phyloP scores from a whole-genome alignment of 2,329 filamentous ascomycete species.

The Arthrobotrys sphaeroides region DNA sequence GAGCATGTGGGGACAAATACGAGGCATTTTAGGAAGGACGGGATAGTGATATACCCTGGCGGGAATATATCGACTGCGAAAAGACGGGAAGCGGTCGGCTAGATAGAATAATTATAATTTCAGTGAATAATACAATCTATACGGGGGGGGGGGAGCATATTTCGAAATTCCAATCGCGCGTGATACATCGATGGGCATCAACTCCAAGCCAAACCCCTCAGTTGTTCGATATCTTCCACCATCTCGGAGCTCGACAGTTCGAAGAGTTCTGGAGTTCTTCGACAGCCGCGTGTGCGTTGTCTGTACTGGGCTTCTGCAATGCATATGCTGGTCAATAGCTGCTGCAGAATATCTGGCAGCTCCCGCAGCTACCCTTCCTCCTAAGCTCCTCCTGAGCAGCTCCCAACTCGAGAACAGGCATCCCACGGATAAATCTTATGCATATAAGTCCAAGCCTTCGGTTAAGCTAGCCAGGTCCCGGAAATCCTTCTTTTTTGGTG shows the following conservation, averaged over 20 bases:
- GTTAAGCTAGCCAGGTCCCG: constrained; percentile 36
- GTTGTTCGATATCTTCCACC: neutral
- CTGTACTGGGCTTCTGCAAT: constrained; percentile 17
- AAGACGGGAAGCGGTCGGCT: constrained; percentile 40
- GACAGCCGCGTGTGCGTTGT: constrained; percentile 41
- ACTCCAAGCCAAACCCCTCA: neutral
- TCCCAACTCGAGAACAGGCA: constrained; percentile 11
- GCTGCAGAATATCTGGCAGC: constrained; percentile 25
- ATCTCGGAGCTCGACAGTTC: constrained; percentile 38
- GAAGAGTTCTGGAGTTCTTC: constrained; percentile 54
- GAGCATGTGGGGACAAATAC: constrained; percentile 42
- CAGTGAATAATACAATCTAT: constrained; percentile 28
- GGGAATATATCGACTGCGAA: constrained; percentile 40
- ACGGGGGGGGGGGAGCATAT: neutral
- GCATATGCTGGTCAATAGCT: constrained; percentile 21
- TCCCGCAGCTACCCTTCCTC: neutral
- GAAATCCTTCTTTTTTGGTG: constrained; percentile 16
- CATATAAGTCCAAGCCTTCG: constrained; percentile 48
- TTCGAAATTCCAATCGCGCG: constrained; percentile 15
- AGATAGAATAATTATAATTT: constrained; percentile 30
- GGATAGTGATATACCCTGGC: constrained; percentile 22
- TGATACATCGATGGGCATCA: neutral
- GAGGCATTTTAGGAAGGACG: constrained; percentile 30
- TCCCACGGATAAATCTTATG: constrained; percentile 44
- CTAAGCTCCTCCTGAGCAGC: neutral